Percentiles rank a stretch among this genome's conserved stretches.
These are phyloP conservation scores for Adansonia grandidieri DNA, from an alignment of 441 rosid genomes.

Conservation along the genomic window DNA sequence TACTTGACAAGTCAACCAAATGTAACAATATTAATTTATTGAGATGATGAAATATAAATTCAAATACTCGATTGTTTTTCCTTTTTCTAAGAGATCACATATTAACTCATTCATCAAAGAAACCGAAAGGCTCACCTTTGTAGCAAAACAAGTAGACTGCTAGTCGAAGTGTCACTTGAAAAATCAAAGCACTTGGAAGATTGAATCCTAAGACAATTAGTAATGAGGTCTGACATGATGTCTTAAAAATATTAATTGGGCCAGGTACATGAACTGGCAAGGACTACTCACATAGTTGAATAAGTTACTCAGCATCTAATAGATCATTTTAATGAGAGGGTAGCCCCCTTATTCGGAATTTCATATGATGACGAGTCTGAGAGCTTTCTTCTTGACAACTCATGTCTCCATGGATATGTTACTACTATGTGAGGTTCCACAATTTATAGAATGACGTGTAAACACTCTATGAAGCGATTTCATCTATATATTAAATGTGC, in stretches of 20 bases:
- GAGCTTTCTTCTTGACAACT: slow-evolving; percentile 18
- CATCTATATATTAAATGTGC: no score
- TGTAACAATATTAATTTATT: no score
- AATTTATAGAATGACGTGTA: slow-evolving; percentile 3
- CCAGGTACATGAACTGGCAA: neutral
- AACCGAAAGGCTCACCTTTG: neutral
- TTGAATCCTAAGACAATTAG: neutral
- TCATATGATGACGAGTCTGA: neutral
- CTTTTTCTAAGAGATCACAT: no score
- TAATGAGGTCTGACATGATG: neutral
- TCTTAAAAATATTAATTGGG: neutral
- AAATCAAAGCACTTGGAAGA: neutral
- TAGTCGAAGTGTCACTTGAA: neutral
- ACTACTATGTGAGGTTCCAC: slow-evolving; percentile 6
- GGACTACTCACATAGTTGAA: neutral
- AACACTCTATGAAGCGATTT: neutral
- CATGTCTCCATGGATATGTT: neutral
- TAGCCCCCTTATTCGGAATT: neutral
- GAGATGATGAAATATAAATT: no score
- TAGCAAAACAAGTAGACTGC: neutral
- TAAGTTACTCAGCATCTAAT: neutral
- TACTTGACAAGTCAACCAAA: no score
- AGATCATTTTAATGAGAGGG: slow-evolving; percentile 15
- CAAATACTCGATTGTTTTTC: no score
- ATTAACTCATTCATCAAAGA: no score